Evolutionary conservation across 345 rosid species (phyloP).

Genomic region (Hypericum androsaemum): DNA sequence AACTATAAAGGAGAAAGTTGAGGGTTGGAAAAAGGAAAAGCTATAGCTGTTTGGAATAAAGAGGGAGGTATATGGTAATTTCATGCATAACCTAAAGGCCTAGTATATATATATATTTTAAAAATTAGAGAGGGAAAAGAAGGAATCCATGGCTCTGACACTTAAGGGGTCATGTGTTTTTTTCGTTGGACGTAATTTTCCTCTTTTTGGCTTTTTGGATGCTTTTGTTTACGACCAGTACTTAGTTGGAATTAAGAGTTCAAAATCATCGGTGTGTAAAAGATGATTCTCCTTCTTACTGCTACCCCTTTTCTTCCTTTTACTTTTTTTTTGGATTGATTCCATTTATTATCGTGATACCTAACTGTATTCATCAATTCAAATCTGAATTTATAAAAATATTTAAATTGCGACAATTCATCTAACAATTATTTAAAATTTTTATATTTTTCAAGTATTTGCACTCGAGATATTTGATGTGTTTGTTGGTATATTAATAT

Average conservation of each 20-base stretch:
- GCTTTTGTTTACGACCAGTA: too few relatives aligned
- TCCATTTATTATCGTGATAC: not conserved
- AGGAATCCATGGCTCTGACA: slow-evolving; percentile 49
- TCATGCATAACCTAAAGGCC: slow-evolving; percentile 44
- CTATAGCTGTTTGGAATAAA: slow-evolving; percentile 20
- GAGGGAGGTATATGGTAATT: slow-evolving; percentile 36
- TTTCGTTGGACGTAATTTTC: slow-evolving; percentile 13
- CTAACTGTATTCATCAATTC: too few relatives aligned
- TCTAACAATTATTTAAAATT: too few relatives aligned
- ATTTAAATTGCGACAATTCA: too few relatives aligned
- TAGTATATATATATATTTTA: slow-evolving; percentile 8
- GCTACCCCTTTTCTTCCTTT: slow-evolving; percentile 10
- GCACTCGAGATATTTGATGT: too few relatives aligned
- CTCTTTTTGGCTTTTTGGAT: not conserved
- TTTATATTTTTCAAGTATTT: too few relatives aligned
- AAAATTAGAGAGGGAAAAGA: slow-evolving; percentile 16
- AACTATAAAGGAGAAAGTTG: slow-evolving; percentile 21
- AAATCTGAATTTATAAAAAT: too few relatives aligned
- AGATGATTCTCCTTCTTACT: slow-evolving; percentile 45
- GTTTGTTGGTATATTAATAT: too few relatives aligned
- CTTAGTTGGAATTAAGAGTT: slow-evolving; percentile 34
- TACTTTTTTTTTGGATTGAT: slow-evolving; percentile 7
- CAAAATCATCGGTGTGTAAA: slow-evolving; percentile 8
- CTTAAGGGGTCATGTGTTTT: slow-evolving; percentile 37
- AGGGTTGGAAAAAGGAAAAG: slow-evolving; percentile 26